These are phyloP conservation scores for Trichomonascaceae sp. DNA, from an alignment of 1,139 yeast genomes.

Conservation along the genomic window DNA sequence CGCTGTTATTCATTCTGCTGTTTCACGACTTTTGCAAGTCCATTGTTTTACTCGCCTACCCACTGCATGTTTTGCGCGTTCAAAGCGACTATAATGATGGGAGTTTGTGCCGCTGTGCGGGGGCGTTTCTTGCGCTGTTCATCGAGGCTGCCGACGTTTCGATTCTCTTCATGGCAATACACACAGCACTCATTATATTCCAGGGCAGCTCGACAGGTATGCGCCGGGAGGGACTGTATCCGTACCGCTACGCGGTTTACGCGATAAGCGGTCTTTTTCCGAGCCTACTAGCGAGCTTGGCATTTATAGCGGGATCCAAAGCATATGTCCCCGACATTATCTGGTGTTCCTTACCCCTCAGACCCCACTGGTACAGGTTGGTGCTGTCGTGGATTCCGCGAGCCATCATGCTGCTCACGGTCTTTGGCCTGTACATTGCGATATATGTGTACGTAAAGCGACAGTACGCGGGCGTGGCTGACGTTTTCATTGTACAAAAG, in stretches of 20 bases:
- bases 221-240: constrained; percentile 40
- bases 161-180: constrained; percentile 70
- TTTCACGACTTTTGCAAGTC: constrained; percentile 69
- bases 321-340: constrained; percentile 36
- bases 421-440: constrained; percentile 51
- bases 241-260: constrained; percentile 47
- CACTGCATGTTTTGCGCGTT: constrained; percentile 43
- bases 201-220: constrained; percentile 35
- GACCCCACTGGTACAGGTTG: constrained; percentile 63
- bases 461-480: constrained; percentile 19
- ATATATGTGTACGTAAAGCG: constrained; percentile 60
- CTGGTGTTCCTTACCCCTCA: constrained; percentile 71
- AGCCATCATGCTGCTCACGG: constrained; percentile 48
- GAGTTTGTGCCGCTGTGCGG: constrained; percentile 57
- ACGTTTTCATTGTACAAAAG: constrained; percentile 17
- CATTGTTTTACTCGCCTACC: constrained; percentile 53
- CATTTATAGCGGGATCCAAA: constrained; percentile 35
- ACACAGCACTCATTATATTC: constrained; percentile 64
- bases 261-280: constrained; percentile 50
- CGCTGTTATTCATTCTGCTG: constrained; percentile 50
- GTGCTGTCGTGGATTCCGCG: constrained; percentile 78
- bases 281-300: constrained; percentile 55
- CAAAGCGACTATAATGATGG: constrained; percentile 39
- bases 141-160: constrained; percentile 86
- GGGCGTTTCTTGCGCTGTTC: constrained; percentile 72